phyloP scores from a whole-genome alignment of 2,329 filamentous ascomycete genomes.

The Ophiocordyceps camponoti-leonardi region DNA sequence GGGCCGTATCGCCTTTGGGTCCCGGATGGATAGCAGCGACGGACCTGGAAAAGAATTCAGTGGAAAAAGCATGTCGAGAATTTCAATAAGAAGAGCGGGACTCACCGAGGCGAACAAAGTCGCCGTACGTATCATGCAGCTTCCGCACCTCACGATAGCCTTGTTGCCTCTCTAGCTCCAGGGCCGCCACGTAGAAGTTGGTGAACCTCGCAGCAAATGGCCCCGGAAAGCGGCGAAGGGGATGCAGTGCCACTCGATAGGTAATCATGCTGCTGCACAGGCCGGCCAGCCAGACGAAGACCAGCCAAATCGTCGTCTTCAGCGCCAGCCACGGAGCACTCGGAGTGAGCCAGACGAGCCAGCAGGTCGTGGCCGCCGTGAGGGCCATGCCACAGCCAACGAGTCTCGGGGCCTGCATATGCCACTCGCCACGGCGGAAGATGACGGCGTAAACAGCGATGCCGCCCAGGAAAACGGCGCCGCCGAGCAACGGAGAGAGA shows the following conservation, averaged over 20 bases:
- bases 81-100: too few relatives aligned
- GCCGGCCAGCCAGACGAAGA: background rate
- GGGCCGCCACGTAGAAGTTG: slow-evolving; percentile 8
- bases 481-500: background rate
- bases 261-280: background rate
- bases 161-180: slow-evolving; percentile 7
- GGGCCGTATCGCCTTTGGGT: background rate
- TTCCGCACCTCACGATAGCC: slow-evolving; percentile 10
- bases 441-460: slow-evolving; percentile 5
- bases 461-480: slow-evolving; percentile 1
- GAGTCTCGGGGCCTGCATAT: slow-evolving; percentile 5
- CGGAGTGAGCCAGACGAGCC: background rate
- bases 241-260: slow-evolving; percentile 9
- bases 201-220: slow-evolving; percentile 11
- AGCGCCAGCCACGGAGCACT: background rate
- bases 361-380: background rate
- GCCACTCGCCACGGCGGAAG: slow-evolving; percentile 12
- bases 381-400: background rate
- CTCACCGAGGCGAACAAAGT: slow-evolving; percentile 13
- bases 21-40: background rate
- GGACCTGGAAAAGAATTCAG: too few relatives aligned
- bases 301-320: background rate
- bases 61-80: too few relatives aligned
- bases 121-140: slow-evolving; percentile 12
- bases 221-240: slow-evolving; percentile 10